Evolutionary conservation across 2,329 filamentous ascomycete species (phyloP).

Genomic region (Gyromitra esculenta): DNA sequence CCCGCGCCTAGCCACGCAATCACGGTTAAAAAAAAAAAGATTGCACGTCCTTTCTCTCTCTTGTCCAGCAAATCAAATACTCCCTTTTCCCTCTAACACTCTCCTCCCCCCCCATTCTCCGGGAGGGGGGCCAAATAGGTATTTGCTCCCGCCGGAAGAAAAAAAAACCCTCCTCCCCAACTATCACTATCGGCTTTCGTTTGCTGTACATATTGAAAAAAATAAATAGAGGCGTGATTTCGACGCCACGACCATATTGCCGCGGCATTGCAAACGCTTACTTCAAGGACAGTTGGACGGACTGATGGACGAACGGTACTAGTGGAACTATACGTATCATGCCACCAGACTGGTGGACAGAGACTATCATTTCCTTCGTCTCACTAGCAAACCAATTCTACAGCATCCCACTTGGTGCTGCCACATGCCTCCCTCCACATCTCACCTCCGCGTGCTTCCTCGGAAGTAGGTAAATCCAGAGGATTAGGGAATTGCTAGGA

Average conservation of each 20-base stretch:
- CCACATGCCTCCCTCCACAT: neutral
- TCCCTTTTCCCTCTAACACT: no score
- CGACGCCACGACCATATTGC: constrained; percentile 33
- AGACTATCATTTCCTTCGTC: neutral
- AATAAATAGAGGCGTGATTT: neutral
- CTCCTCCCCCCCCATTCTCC: no score
- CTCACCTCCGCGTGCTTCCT: no score
- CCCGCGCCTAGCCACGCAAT: constrained; percentile 12
- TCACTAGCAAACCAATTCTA: neutral
- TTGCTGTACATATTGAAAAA: constrained; percentile 13
- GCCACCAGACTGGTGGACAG: neutral
- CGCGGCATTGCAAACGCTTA: neutral
- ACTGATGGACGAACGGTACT: no score
- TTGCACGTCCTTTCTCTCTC: neutral
- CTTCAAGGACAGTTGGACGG: neutral
- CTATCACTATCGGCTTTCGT: neutral
- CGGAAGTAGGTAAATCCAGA: no score
- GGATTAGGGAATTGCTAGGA: no score
- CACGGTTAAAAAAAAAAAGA: constrained; percentile 15
- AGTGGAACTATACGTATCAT: neutral
- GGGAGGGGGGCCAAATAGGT: neutral
- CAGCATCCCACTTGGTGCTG: neutral
- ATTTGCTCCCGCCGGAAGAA: constrained; percentile 6
- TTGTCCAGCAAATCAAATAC: constrained; percentile 17
- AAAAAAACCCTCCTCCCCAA: neutral